Evolutionary conservation across 2,329 filamentous ascomycete species (phyloP), one percentile per base, ranked within the genome.

Genomic region (Epichloe festucae): DNA sequence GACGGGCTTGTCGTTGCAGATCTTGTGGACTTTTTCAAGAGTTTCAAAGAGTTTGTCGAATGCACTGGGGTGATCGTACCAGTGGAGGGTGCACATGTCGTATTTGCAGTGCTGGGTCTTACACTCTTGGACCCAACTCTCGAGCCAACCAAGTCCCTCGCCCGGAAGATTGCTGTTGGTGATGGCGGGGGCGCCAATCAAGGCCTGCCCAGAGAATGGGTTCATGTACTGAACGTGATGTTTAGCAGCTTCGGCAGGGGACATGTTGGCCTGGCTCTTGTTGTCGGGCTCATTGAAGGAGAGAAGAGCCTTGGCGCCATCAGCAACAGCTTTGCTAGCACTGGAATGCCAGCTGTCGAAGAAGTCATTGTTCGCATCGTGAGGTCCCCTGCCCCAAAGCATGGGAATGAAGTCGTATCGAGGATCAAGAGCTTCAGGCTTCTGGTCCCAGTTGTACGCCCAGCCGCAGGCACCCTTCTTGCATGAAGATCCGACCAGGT

Each of bases 211-310:
- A n/a, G 65, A 58, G 63, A 75, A 81, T 21, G 72, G 71, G 69
- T 77, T 75, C 70, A 85, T 72, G 64, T 70, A 72, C 61, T 73
- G 58, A 51, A 71, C 73, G 66, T 81, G 80, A 31, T 66, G 67
- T 1, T 63, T 40, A n/a, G 79, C 81, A 40, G 80, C 81, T 2
- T 60, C 63, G 5, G 59, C 59, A n/a, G 79, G 69, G 23, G 66
- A 64, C 63, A 84, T 63, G 70, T 82, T 78, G 59, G 79, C 70
- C 68, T 87, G 82, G n/a, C 63, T 62, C 12, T 58, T 57, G 55
- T 75, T 74, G 65, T 88, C 84, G 45, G 81, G 81, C 73, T 88
- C 84, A 74, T 88, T 88, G 77, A 85, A 86, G 65, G 75, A 74
- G 61, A 87, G 74, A 51, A 87, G 65, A 59, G 74, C 71, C 55